Evolutionary conservation across 2,329 filamentous ascomycete genomes (phyloP).

Genomic region (Xylariaceae sp.): DNA sequence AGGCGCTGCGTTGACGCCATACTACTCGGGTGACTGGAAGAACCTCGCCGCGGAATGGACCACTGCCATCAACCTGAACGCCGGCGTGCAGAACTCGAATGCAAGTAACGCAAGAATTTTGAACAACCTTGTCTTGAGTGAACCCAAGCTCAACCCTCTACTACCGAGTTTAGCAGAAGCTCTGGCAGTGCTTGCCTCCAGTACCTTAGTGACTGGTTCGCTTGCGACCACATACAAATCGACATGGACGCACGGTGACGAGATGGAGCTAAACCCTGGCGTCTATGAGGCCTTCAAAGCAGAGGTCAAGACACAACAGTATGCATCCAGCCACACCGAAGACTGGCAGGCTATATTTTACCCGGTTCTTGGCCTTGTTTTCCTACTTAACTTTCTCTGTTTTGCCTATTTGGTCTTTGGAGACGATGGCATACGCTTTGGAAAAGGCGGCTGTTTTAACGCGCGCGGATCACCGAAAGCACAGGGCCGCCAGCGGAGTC

Average conservation of each 20-base stretch:
- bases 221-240: constrained; percentile 57
- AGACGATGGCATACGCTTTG: constrained; percentile 21
- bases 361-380: constrained; percentile 59
- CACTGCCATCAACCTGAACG: constrained; percentile 50
- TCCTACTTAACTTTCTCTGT: constrained; percentile 63
- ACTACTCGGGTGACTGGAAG: constrained; percentile 46
- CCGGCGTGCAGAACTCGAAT: constrained; percentile 49
- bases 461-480: too few species aligned
- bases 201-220: constrained; percentile 59
- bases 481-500: not conserved
- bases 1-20: constrained; percentile 27
- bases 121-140: constrained; percentile 46
- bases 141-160: constrained; percentile 38
- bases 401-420: constrained; percentile 58
- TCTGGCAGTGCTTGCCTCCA: constrained; percentile 64
- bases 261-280: constrained; percentile 38
- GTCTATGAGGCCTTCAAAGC: constrained; percentile 58
- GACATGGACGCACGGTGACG: constrained; percentile 44
- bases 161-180: constrained; percentile 71
- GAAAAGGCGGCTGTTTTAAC: constrained; percentile 25
- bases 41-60: constrained; percentile 52
- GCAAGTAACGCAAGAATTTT: constrained; percentile 56
- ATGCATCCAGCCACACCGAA: constrained; percentile 60
- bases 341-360: constrained; percentile 65
- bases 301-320: constrained; percentile 60